Conservation (phyloP, 306 rosid genomes). For the Begonia masoniana region DNA sequence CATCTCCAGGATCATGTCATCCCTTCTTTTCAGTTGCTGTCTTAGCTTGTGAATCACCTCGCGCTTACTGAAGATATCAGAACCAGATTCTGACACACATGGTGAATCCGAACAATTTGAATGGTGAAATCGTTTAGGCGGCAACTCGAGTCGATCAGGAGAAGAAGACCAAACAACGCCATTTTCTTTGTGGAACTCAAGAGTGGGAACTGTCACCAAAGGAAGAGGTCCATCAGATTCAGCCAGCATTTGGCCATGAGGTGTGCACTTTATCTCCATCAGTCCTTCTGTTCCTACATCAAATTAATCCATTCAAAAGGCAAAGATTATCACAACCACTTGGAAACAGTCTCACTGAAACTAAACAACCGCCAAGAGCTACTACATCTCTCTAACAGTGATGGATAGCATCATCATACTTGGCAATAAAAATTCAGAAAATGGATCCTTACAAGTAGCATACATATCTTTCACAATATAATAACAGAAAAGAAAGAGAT, state of each 20-base stretch:
- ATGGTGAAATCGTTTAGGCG: slow-evolving; percentile 67
- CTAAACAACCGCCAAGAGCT: too few relatives aligned
- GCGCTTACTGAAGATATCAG: slow-evolving; percentile 80
- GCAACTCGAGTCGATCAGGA: slow-evolving; percentile 66
- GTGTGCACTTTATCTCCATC: slow-evolving; percentile 46
- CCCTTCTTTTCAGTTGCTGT: slow-evolving; percentile 87
- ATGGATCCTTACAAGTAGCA: too few relatives aligned
- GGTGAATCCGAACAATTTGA: slow-evolving; percentile 95
- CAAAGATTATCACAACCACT: too few relatives aligned
- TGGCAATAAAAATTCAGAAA: too few relatives aligned
- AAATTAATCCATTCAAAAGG: too few relatives aligned
- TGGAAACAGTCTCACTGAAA: too few relatives aligned
- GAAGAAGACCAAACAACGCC: slow-evolving; percentile 75
- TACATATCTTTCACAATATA: too few relatives aligned
- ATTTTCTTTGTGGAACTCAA: slow-evolving; percentile 66
- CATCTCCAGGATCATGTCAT: slow-evolving; percentile 91
- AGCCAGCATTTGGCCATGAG: slow-evolving; percentile 37
- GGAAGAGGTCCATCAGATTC: slow-evolving; percentile 64
- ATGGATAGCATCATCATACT: too few relatives aligned
- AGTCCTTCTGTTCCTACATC: slow-evolving; percentile 36
- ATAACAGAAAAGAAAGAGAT: too few relatives aligned
- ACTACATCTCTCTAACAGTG: too few relatives aligned
- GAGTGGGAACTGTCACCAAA: slow-evolving; percentile 62
- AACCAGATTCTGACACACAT: slow-evolving; percentile 87
- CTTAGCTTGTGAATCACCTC: slow-evolving; percentile 90